These are phyloP conservation scores for Pinus albicaulis DNA, from an alignment of 75 land plant genomes.

Conservation along the genomic window DNA sequence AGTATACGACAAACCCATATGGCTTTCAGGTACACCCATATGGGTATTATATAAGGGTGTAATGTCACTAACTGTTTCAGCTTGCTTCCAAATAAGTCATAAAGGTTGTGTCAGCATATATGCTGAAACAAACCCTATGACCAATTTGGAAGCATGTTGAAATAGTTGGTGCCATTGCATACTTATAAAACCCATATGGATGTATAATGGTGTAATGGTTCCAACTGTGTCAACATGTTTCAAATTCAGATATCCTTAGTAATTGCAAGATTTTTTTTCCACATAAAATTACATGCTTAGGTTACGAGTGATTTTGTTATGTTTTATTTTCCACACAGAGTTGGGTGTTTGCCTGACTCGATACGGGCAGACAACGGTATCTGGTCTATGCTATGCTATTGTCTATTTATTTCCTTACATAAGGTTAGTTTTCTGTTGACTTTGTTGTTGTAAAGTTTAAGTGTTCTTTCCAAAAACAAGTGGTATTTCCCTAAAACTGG, in stretches of 20 bases:
- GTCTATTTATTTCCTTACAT: slow-evolving; percentile 86
- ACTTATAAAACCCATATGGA: too few species aligned
- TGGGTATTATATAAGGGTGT: too few species aligned
- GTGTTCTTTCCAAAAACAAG: background rate
- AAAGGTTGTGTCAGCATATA: too few species aligned
- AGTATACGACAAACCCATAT: background rate
- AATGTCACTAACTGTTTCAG: too few species aligned
- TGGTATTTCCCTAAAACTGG: background rate
- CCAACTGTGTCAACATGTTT: too few species aligned
- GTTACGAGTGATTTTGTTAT: background rate
- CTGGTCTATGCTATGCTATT: slow-evolving; percentile 69
- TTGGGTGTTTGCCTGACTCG: slow-evolving; percentile 97
- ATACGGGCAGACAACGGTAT: slow-evolving; percentile 67
- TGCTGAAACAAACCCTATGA: too few species aligned
- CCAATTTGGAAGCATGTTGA: too few species aligned
- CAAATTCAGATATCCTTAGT: background rate
- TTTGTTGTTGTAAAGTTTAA: background rate
- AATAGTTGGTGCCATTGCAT: too few species aligned
- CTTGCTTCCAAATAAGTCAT: too few species aligned
- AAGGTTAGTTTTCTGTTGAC: slow-evolving; percentile 31
- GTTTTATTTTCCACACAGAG: slow-evolving; percentile 38
- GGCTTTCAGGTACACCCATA: too few species aligned
- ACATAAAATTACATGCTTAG: background rate
- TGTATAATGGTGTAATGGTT: too few species aligned
- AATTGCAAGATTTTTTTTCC: background rate